Evolutionary conservation across 805 yeast genomes (phyloP), one percentile per base, ranked within the genome.

Genomic region (Saturnispora sanitii): DNA sequence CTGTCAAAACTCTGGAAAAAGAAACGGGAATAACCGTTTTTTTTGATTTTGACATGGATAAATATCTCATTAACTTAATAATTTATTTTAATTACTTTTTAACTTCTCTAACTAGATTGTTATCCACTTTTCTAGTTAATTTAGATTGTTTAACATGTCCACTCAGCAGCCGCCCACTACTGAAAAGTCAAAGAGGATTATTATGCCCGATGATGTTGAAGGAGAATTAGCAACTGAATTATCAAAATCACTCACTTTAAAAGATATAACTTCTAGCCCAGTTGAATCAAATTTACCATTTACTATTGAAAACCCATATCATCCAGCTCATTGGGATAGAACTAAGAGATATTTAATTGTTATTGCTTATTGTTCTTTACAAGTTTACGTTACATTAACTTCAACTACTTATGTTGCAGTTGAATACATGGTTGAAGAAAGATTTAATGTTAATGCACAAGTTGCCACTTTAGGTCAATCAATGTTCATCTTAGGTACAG

Each of bases 401-500:
- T 56, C 62, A 9, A 60, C 65, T 8, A 46, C 58, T 16, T 60
- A 58, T 41, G 57, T 60, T 30, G 54, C 62, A 26, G 54, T 49
- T 21, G 63, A 58, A 46, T 57, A 15, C 21, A 20, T 52, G 17
- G 54, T 57, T 32, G 51, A 57, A 42, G 60, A 52, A 4, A 47
- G 41, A 34, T 60, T 48, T 38, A 45, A 43, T 17, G 56, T 51
- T 19, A 44, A 40, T 25, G 38, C 60, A 4, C 65, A 60, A 45
- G 61, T 58, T 29, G 58, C 62, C 18, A 57, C 62, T 3, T 46
- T 60, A 22, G 62, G 62, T 19, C 64, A 60, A 47, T 57, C 63
- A 13, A 47, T 60, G 53, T 60, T 60, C 45, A 58, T 60, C 43
- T 37, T 60, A 33, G 65, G 65, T 44, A 58, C 62, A 16, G 63